Base-by-base conservation (phyloP, 345 rosid genomes). In the Pugionium cornutum region DNA sequence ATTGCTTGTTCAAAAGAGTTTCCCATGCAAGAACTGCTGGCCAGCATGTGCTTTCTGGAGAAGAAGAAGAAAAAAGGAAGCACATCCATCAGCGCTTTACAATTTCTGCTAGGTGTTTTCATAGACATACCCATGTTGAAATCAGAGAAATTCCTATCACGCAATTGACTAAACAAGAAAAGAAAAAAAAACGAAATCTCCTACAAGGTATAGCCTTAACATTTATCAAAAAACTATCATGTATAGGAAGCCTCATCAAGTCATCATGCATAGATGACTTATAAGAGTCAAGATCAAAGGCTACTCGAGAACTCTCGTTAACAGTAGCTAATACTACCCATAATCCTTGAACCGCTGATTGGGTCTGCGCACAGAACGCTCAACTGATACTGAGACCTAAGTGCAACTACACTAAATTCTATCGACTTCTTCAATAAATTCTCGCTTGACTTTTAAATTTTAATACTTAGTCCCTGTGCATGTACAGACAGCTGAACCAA, bases 11-110 rank as follows among this genome's bases (percentile, higher is more conserved):
- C 88, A 74, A 76, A 77, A 53, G 78, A 78, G 75, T 80, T 78
- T 74, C 79, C 83, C 73, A 76, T 74, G 63, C 78, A 76, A 80
- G 92, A 77, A 76, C 70, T 74, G 78, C 76, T 84, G 76, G 76
- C 84, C 63, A 48, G 62, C 68, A 66, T 63, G 67, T 72, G 82
- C 77, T 82, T 84, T 82, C 95, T 87, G 78, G 58, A 80, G 77
- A 75, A 74, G 80, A 75, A 74, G 80, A 74, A 72, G 73, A 79
- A 74, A 69, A 53, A 74, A 79, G 62, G 45, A 74, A 67, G 32
- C 53, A 41, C 49, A 67, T 52, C 35, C 51, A 68, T 78, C 78
- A 79, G 70, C 58, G 70, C 65, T 51, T 35, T 27, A 67, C 37
- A 51, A 56, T 41, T 35, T 63, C 50, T 57, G 53, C 66, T 66